phyloP scores from a whole-genome alignment of 73 alveolate genomes.

The Uronychia setigera region DNA sequence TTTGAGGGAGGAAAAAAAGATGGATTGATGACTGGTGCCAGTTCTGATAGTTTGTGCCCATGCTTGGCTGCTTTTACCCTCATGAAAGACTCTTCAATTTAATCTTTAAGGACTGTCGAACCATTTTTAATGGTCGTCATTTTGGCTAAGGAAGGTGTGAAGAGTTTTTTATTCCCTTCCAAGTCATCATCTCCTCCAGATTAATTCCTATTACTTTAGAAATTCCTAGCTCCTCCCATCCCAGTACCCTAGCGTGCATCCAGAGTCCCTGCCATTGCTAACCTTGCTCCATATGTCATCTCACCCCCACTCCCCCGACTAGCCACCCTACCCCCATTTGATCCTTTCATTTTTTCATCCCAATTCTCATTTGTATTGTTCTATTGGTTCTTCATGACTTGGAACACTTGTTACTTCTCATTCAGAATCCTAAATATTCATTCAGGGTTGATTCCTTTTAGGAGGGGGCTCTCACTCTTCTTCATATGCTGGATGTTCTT shows the following conservation, averaged over 20 bases:
- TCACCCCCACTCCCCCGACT: background rate
- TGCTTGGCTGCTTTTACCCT: conserved; percentile 19
- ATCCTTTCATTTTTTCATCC: background rate
- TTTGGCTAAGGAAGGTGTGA: conserved; percentile 2
- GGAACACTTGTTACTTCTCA: background rate
- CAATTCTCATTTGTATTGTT: background rate
- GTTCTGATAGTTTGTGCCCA: background rate
- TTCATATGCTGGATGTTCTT: conserved; percentile 27
- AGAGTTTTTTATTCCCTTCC: background rate
- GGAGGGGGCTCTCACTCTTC: conserved; percentile 14
- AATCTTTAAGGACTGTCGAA: background rate
- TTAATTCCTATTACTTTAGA: background rate
- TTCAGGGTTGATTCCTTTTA: conserved; percentile 17
- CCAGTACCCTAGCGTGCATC: background rate
- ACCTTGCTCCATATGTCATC: background rate
- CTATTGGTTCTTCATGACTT: background rate
- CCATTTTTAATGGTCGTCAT: background rate
- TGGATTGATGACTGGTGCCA: background rate
- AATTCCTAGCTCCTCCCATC: background rate
- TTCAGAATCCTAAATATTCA: background rate
- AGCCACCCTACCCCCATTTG: background rate
- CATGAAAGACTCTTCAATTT: background rate
- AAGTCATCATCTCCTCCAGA: background rate
- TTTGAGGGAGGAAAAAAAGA: background rate
- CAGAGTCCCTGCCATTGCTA: background rate